These are phyloP conservation scores for Clonostachys sp. DNA, from an alignment of 2,329 filamentous ascomycete genomes.

Conservation along the genomic window DNA sequence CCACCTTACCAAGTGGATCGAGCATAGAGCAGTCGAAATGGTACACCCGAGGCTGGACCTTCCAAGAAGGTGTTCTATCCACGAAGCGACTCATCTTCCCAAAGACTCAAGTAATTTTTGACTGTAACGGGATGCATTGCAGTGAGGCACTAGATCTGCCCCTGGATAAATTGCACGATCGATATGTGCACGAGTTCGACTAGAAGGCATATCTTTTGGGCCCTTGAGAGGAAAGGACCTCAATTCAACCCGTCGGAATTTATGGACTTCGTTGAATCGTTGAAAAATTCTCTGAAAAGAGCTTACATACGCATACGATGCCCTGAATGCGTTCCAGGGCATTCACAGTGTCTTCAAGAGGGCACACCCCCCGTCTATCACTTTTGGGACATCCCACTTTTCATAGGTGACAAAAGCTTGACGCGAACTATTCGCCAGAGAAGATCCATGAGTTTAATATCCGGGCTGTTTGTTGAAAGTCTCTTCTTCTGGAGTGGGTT, in stretches of 20 bases:
- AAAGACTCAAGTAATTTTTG: neutral
- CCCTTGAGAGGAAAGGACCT: neutral
- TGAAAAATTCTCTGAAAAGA: neutral
- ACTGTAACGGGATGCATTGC: neutral
- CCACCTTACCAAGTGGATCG: neutral
- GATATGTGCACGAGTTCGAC: neutral
- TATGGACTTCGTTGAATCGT: neutral
- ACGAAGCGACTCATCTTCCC: neutral
- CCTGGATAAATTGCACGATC: neutral
- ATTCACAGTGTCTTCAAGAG: neutral
- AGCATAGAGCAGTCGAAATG: neutral
- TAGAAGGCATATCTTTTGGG: neutral
- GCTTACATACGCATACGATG: neutral
- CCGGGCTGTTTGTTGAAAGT: neutral
- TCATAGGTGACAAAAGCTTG: neutral
- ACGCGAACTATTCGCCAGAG: neutral
- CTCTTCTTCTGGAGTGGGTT: neutral
- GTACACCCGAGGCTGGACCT: neutral
- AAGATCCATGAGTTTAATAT: neutral
- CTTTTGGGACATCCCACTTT: neutral
- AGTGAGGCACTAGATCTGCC: neutral
- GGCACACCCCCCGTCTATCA: neutral
- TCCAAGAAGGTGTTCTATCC: neutral
- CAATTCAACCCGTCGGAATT: neutral
- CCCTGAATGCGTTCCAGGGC: neutral